Evolutionary conservation across 352 stramenopile species (phyloP).

Genomic region (Achlya hypogyna): DNA sequence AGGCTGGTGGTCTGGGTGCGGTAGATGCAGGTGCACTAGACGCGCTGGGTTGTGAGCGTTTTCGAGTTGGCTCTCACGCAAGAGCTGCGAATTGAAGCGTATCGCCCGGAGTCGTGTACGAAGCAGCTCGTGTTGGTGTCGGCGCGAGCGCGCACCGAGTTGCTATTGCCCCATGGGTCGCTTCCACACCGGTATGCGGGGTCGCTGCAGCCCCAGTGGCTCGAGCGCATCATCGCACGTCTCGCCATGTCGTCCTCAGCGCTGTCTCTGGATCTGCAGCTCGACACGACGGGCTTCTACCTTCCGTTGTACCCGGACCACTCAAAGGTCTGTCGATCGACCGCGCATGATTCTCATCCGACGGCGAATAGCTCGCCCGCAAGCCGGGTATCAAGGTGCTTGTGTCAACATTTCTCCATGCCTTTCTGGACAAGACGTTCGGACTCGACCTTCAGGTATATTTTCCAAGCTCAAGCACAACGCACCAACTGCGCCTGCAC

Average conservation of each 20-base stretch:
- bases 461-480: neutral
- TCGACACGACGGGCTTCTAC: neutral
- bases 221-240: neutral
- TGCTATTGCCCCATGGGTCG: neutral
- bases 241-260: neutral
- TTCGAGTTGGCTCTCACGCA: slow-evolving; percentile 7
- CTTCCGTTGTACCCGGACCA: slow-evolving; percentile 1
- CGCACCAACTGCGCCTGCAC: neutral
- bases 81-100: slow-evolving; percentile 9
- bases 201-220: neutral
- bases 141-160: neutral
- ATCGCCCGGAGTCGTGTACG: slow-evolving; percentile 6
- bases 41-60: neutral
- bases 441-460: slow-evolving; percentile 1
- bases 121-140: neutral
- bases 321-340: neutral
- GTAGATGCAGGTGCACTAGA: no score
- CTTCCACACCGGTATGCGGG: neutral
- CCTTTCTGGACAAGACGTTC: neutral
- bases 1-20: neutral
- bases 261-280: neutral
- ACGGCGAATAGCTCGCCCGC: neutral
- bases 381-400: neutral
- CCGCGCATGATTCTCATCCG: neutral
- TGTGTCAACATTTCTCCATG: neutral